These are phyloP conservation scores for Avena sativa DNA, from an alignment of 176 grass and related monocot genomes.

Conservation along the genomic window DNA sequence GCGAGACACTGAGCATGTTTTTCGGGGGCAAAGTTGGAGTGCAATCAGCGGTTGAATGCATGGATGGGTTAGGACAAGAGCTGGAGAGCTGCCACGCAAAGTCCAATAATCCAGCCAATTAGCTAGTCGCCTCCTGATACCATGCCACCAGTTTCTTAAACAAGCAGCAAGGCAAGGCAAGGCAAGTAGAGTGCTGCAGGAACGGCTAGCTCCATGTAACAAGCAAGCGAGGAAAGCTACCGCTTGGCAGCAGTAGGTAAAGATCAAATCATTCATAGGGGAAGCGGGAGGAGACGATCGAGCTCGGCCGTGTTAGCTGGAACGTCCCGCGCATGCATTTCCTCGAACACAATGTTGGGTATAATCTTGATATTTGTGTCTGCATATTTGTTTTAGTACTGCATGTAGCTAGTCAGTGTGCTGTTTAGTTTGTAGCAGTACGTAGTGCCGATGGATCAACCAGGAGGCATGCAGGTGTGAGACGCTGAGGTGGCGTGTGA, in stretches of 20 bases:
- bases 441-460: no score
- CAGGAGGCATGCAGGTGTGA: no score
- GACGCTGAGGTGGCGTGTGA: no score
- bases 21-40: not conserved
- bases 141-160: slow-evolving; percentile 45
- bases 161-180: slow-evolving; percentile 54
- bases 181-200: no score
- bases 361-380: no score
- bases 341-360: no score
- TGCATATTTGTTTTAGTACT: no score
- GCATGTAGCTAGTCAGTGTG: no score
- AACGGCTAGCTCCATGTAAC: slow-evolving; percentile 36
- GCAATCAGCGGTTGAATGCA: not conserved
- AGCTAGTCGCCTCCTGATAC: slow-evolving; percentile 22
- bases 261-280: slow-evolving; percentile 48
- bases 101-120: slow-evolving; percentile 38
- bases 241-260: slow-evolving; percentile 39
- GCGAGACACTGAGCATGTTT: slow-evolving; percentile 50
- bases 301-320: slow-evolving; percentile 39
- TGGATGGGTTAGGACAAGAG: slow-evolving; percentile 35
- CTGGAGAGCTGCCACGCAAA: slow-evolving; percentile 25
- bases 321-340: slow-evolving; percentile 43
- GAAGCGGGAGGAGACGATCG: no score
- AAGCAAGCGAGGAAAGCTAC: slow-evolving; percentile 44
- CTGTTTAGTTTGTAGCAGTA: no score